phyloP scores from a whole-genome alignment of 192 early-diverging fungal species.

The Kappamyces sp. region DNA sequence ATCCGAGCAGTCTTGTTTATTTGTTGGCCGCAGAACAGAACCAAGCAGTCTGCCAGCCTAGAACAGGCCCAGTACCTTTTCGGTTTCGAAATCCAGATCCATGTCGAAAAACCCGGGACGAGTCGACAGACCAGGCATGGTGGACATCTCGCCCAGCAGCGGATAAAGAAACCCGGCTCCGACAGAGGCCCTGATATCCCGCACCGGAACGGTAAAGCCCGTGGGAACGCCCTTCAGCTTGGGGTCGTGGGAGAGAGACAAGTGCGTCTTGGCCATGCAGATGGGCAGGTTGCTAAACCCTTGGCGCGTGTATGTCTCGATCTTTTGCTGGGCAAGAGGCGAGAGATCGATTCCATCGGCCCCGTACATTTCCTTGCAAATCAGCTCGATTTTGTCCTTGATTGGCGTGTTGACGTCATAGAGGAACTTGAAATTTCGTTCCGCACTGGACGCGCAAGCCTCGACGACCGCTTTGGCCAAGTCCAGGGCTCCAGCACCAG shows the following conservation, averaged over 20 bases:
- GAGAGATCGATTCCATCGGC: constrained; percentile 84
- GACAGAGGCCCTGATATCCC: constrained; percentile 90
- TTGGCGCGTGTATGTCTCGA: constrained; percentile 72
- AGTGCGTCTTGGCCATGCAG: constrained; percentile 99
- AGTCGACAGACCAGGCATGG: constrained; percentile 95
- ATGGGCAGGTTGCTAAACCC: constrained; percentile 88
- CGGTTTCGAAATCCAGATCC: constrained; percentile 80
- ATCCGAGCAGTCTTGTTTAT: too few relatives aligned
- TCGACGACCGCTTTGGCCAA: constrained; percentile 78
- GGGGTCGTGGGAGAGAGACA: constrained; percentile 87
- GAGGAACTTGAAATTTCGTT: constrained; percentile 70
- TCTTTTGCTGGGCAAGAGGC: constrained; percentile 79
- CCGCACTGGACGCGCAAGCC: constrained; percentile 42
- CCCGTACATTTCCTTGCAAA: constrained; percentile 91
- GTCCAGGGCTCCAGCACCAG: constrained; percentile 82
- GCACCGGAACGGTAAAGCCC: constrained; percentile 83
- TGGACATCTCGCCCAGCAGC: constrained; percentile 91
- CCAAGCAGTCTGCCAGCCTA: constrained; percentile 35
- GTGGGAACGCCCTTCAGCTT: constrained; percentile 87
- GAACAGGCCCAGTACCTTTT: constrained; percentile 82
- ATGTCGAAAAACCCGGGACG: constrained; percentile 96
- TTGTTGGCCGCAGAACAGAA: too few relatives aligned
- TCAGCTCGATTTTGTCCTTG: constrained; percentile 85
- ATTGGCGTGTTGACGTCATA: constrained; percentile 78
- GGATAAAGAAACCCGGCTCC: constrained; percentile 98